Base-by-base conservation (phyloP, 345 rosid genomes). In the Schrenkiella parvula region DNA sequence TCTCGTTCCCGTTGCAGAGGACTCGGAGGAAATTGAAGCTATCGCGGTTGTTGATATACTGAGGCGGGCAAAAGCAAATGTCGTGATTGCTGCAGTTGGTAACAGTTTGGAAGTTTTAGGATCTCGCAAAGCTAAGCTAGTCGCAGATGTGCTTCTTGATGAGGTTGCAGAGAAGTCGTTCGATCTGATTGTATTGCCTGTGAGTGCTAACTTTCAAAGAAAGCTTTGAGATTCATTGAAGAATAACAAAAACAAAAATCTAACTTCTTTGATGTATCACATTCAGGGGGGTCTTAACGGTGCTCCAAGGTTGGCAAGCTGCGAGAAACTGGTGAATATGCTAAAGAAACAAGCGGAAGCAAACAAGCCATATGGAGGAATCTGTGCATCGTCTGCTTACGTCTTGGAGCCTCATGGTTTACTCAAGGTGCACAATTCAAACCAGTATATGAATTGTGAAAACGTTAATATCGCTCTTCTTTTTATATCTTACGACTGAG, bases 21-120 rank as follows among this genome's bases (percentile, higher is more conserved):
- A 88, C 13, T 80, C 98, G 2, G 97, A 95, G 78, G 99, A 91
- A 83, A 79, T 91, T 83, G 99, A 95, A 86, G 97, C 96, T 61
- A 71, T 83, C 65, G 86, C 91, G 47, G 81, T 87, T 65, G 88
- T 89, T 54, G 98, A 89, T 80, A 74, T 95, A 69, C 79, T 95
- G 38, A 87, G 91, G 72, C 84, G 96, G 39, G 96, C 92, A 8
- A 88, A 89, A 79, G 98, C 89, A 71, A 85, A 89, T 13, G 96
- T 91, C 6, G 84, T 95, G 61, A 86, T 95, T 44, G 98, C 96
- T 34, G 83, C 96, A 54, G 86, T 89, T 63, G 92, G 89, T 58
- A 86, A 89, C 57, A 87, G 79, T 69, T 72, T 87, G 66, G 97
- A 95, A 78, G 83, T 91, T 74, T 61, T 83, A 50, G 93, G 93